Conservation (phyloP, 2,329 filamentous ascomycete species). For the Hypomyces rosellus region DNA sequence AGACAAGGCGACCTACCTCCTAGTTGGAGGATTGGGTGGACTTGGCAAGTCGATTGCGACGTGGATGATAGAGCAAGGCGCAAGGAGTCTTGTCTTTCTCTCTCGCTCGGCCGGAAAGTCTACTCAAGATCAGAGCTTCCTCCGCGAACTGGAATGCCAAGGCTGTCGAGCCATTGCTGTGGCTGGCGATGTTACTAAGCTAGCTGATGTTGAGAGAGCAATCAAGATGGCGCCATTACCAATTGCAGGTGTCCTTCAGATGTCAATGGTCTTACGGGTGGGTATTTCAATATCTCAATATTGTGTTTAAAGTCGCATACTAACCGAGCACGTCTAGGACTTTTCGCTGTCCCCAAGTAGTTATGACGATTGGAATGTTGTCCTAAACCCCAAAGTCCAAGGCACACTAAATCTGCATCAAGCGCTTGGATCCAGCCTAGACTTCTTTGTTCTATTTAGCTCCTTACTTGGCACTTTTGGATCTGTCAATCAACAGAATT, state of each 20-base stretch:
- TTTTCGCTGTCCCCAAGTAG: neutral
- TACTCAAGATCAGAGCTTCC: slow-evolving; percentile 3
- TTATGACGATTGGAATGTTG: slow-evolving; percentile 21
- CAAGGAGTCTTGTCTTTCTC: slow-evolving; percentile 20
- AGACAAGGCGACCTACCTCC: slow-evolving; percentile 12
- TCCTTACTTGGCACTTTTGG: slow-evolving; percentile 28
- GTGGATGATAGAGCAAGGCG: slow-evolving; percentile 18
- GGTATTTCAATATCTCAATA: neutral
- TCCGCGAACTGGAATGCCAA: slow-evolving; percentile 15
- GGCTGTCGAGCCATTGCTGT: slow-evolving; percentile 16
- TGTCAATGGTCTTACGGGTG: slow-evolving; percentile 28
- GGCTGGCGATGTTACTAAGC: slow-evolving; percentile 6
- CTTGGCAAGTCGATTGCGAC: slow-evolving; percentile 13
- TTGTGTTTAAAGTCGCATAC: too few species aligned
- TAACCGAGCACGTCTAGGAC: neutral
- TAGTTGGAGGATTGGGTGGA: slow-evolving; percentile 17
- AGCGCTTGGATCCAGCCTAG: slow-evolving; percentile 12
- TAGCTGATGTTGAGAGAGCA: slow-evolving; percentile 8
- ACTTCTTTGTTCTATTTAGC: slow-evolving; percentile 30
- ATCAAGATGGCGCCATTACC: slow-evolving; percentile 14
- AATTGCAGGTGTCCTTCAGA: slow-evolving; percentile 30
- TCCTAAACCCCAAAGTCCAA: slow-evolving; percentile 21
- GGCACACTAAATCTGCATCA: slow-evolving; percentile 29
- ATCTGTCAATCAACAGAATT: slow-evolving; percentile 29
- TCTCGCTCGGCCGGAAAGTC: slow-evolving; percentile 10